A percentile compares a stretch with the other conserved stretches of the same genome.
phyloP scores from a whole-genome alignment of 208 protist species.

The Acanthamoeba comandoni region DNA sequence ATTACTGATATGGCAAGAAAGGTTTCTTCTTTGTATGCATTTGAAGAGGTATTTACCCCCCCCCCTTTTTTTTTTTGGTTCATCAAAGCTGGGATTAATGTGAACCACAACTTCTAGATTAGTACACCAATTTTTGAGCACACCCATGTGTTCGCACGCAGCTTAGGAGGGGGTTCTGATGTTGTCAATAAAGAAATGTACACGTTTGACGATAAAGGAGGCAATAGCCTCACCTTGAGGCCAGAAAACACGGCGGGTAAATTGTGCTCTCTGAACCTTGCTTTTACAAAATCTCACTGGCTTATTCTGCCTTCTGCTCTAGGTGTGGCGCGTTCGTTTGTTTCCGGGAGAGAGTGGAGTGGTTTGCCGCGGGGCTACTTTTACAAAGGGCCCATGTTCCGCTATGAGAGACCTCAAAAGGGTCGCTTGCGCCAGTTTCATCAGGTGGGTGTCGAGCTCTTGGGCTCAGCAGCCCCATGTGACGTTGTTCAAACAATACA shows the following conservation, averaged over 20 bases:
- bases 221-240: constrained; percentile 77
- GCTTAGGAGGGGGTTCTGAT: constrained; percentile 79
- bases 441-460: constrained; percentile 81
- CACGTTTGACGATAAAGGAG: constrained; percentile 73
- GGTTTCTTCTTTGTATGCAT: constrained; percentile 60
- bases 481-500: constrained; percentile 79
- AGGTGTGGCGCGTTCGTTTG: constrained; percentile 76
- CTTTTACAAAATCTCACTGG: background rate
- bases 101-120: background rate
- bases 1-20: constrained; percentile 47
- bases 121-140: constrained; percentile 84
- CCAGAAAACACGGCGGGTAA: constrained; percentile 83
- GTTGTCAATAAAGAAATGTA: constrained; percentile 87
- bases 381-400: constrained; percentile 85
- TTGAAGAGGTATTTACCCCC: constrained; percentile 51
- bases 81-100: background rate
- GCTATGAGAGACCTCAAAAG: constrained; percentile 86
- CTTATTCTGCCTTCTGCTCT: background rate
- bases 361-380: constrained; percentile 75
- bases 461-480: constrained; percentile 67
- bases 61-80: background rate
- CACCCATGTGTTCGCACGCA: constrained; percentile 78
- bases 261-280: background rate
- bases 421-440: constrained; percentile 83
- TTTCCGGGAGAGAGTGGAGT: constrained; percentile 25